Evolutionary conservation across 2,329 filamentous ascomycete species (phyloP), one percentile per base, ranked within the genome.

Genomic region (Cytospora piceae): DNA sequence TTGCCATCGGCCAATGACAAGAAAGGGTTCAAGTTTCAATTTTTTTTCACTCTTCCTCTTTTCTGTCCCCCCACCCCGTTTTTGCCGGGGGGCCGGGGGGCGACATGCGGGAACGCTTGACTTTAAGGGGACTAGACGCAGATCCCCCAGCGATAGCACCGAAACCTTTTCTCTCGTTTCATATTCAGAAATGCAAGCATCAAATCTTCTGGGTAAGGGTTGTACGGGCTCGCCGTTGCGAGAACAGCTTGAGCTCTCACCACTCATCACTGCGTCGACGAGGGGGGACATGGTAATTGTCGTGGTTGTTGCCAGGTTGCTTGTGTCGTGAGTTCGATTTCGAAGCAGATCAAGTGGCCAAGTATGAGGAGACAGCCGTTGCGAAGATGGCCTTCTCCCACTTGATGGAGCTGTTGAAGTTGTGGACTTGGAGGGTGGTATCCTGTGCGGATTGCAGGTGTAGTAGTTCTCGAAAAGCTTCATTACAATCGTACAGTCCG

Each of bases 401-500:
- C 9, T n/a, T n/a, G 8, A 46, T 4, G 42, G 42, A 46, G 42
- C 42, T 17, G 31, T 42, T 39, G 55, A 7, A 9, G 55, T 20
- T 12, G 55, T 42, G 31, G 39, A 57, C n/a, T 24, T 58, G 31
- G 34, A 37, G 37, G 12, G 55, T 27, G 31, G 15, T 42, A 39
- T 58, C 39, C 55, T 42, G 4, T 58, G n/a, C 46, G 46, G 46
- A 49, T 49, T 5, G n/a, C n/a, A 22, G 4, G 29, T 37, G 17
- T 2, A 9, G 46, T 24, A 57, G 53, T 52, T 57, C 31, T 46
- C 53, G 51, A 17, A n/a, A 51, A 31, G 27, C 29, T 63, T 63
- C 39, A 63, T 63, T 63, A 57, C 61, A 63, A 57, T 63, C 53
- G 42, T 57, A 57, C 61, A 63, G 53, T 57, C 53, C 39, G 22